Evolutionary conservation across 768 basidiomycete genomes (phyloP).

Genomic region (Amanita exitialis): DNA sequence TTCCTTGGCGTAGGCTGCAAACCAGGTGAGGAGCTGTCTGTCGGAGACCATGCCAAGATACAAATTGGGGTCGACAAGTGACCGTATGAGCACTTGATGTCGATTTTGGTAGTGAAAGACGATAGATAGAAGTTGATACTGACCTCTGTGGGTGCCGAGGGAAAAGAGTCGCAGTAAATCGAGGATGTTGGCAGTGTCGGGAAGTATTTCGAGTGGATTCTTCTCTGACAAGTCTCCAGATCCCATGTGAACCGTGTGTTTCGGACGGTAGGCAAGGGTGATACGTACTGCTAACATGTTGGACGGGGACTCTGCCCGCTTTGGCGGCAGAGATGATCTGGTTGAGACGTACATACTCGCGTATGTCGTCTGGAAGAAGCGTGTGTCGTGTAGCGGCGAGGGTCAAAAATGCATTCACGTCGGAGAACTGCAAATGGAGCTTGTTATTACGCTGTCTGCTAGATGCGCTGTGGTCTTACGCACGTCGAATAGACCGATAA

Average conservation of each 20-base stretch:
- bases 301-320: constrained; percentile 63
- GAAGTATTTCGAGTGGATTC: constrained; percentile 60
- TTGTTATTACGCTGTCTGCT: not conserved
- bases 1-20: constrained; percentile 41
- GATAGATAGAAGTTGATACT: constrained; percentile 3
- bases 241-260: not conserved
- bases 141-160: constrained; percentile 65
- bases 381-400: constrained; percentile 75
- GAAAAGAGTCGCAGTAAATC: constrained; percentile 58
- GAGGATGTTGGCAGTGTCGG: constrained; percentile 53
- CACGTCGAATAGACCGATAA: constrained; percentile 69
- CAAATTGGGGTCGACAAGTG: constrained; percentile 29
- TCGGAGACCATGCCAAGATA: constrained; percentile 74
- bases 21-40: constrained; percentile 60
- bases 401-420: constrained; percentile 82
- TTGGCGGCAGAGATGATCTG: constrained; percentile 69
- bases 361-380: constrained; percentile 47
- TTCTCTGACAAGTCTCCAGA: constrained; percentile 72
- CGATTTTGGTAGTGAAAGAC: not conserved
- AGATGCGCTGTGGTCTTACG: constrained; percentile 13
- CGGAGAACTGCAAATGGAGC: constrained; percentile 49
- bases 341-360: constrained; percentile 47
- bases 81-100: constrained; percentile 43
- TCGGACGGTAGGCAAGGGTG: not conserved
- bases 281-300: constrained; percentile 66